These are phyloP conservation scores for Blastobotrys raffinosifermentans DNA, from an alignment of 1,139 yeast genomes.

Conservation along the genomic window DNA sequence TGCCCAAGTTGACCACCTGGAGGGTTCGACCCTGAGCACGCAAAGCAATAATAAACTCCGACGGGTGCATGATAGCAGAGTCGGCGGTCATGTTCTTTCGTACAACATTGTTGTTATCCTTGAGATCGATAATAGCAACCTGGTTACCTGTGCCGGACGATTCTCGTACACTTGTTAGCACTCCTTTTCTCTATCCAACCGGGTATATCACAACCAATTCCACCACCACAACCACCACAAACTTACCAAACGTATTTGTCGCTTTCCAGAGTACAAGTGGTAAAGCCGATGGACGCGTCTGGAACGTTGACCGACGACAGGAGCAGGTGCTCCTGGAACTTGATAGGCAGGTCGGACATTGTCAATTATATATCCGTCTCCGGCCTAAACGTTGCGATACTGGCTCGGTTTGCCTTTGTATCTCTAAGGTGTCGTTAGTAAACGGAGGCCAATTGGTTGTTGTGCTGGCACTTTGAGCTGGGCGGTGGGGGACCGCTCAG, in stretches of 20 bases:
- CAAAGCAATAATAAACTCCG: conserved; percentile 79
- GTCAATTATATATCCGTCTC: too few relatives aligned
- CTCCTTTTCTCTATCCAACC: background rate
- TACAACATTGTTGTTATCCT: conserved; percentile 64
- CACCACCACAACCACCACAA: background rate
- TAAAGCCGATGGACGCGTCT: conserved; percentile 80
- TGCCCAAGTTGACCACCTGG: conserved; percentile 81
- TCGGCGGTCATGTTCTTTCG: conserved; percentile 97
- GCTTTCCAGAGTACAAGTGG: conserved; percentile 89
- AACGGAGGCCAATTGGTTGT: too few relatives aligned
- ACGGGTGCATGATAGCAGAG: conserved; percentile 94
- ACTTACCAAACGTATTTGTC: conserved; percentile 66
- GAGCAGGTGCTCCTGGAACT: conserved; percentile 90
- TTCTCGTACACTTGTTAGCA: conserved; percentile 63
- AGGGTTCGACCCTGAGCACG: conserved; percentile 95
- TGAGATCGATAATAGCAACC: conserved; percentile 86
- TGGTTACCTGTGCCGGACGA: conserved; percentile 62
- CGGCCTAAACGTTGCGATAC: too few relatives aligned
- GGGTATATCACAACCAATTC: background rate
- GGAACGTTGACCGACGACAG: conserved; percentile 80
- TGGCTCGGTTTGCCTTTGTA: too few relatives aligned
- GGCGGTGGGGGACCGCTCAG: too few relatives aligned
- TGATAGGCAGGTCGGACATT: conserved; percentile 75
- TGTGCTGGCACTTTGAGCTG: too few relatives aligned
- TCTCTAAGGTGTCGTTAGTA: too few relatives aligned